Base-by-base conservation (phyloP, 371 early-diverging fungal species). In the Smittium mucronatum region DNA sequence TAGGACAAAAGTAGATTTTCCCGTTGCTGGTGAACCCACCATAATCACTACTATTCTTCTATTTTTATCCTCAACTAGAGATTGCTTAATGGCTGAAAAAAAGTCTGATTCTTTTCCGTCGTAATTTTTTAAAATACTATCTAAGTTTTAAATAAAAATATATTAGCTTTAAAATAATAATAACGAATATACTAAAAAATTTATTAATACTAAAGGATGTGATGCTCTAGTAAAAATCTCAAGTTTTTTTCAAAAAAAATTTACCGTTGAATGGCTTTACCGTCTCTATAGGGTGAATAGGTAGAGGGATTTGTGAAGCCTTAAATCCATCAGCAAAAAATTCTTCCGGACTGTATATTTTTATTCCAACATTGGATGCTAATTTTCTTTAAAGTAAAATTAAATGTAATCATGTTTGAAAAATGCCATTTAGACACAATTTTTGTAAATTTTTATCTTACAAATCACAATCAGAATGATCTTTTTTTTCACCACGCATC, bases 401-500 rank as follows among this genome's bases (percentile, higher is more conserved):
- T 47, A 25, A 15, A 47, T 47, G 47, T n/a, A n/a, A n/a, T n/a
- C n/a, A n/a, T n/a, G n/a, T n/a, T n/a, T n/a, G n/a, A n/a, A n/a
- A n/a, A n/a, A n/a, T n/a, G n/a, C n/a, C n/a, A n/a, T n/a, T n/a
- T n/a, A n/a, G n/a, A n/a, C n/a, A n/a, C n/a, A n/a, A n/a, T n/a
- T n/a, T n/a, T n/a, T n/a, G n/a, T n/a, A n/a, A n/a, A n/a, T n/a
- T n/a, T n/a, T n/a, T 47, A 47, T 8, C 67, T 67, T 67, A 67
- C 67, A 67, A 29, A 58, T 69, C 69, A n/a, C 57, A 57, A 29
- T 69, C 64, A 58, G 63, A 34, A 58, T 34, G 36, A 60, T 69
- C 69, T 64, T 69, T 69, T 11, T 17, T 31, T 30, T 26, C 63
- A n/a, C 81, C 81, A 0, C 63, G 74, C 63, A 85, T 85, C 87